These are phyloP conservation scores for Picea glauca DNA, from an alignment of 75 land plant species.

Conservation along the genomic window DNA sequence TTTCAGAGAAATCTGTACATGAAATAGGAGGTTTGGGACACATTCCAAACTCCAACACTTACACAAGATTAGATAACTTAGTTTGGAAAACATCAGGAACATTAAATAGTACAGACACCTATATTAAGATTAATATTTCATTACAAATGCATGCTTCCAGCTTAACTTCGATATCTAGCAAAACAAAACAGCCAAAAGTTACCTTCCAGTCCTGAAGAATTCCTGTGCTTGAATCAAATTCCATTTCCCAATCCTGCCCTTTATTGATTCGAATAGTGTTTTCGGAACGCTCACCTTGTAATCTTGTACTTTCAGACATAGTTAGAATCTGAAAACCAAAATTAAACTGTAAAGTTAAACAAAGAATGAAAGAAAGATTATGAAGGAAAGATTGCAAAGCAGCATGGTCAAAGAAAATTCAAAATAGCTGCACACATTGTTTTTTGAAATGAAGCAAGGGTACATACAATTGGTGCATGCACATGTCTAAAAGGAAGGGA, in stretches of 20 bases:
- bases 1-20: no score
- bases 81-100: not conserved
- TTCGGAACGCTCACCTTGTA: constrained; percentile 29
- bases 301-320: constrained; percentile 21
- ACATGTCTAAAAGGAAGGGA: constrained; percentile 44
- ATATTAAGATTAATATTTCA: not conserved
- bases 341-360: not conserved
- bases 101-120: constrained; percentile 1
- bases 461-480: constrained; percentile 29
- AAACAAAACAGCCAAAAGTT: not conserved
- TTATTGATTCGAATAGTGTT: constrained; percentile 33
- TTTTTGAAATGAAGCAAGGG: not conserved
- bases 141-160: not conserved
- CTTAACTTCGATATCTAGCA: not conserved
- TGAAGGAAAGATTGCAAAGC: not conserved
- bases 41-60: not conserved
- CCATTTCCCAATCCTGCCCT: constrained; percentile 48
- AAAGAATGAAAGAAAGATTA: not conserved
- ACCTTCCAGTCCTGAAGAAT: constrained; percentile 73
- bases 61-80: not conserved
- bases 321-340: constrained; percentile 32
- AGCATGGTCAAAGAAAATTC: not conserved
- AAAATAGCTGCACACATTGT: not conserved
- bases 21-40: not conserved
- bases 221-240: constrained; percentile 53